Evolutionary conservation across 1,139 yeast species (phyloP), one percentile per base, ranked within the genome.

Genomic region (Candida gigantensis): DNA sequence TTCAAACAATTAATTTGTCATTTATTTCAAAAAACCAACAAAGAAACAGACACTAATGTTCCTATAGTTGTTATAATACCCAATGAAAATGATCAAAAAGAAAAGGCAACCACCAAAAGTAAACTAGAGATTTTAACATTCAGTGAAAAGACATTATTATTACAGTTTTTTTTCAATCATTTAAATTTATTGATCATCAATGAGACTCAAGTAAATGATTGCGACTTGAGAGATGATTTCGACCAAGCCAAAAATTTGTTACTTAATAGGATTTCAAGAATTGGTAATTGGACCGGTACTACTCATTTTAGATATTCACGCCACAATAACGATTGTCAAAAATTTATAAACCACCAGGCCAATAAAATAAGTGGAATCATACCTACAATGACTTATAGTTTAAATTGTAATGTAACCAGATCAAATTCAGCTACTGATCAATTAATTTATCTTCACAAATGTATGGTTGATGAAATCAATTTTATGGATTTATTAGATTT

Each of bases 251-350:
- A 52, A 15, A 32, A 38, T 6, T 47, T 62, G 34, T 55, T 66
- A n/a, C 47, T 47, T 39, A 45, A 71, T 47, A 55, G 84, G 44
- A 62, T 77, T 27, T 47, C 67, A 5, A 56, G 84, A 43, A 72
- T 79, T 42, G 72, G 74, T 48, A 65, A 77, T 3, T 79, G 84
- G 84, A 71, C 78, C 0, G 84, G 83, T 2, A 68, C 76, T 19
- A 66, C 32, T 7, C 34, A 30, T 18, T 30, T 30, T 17, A 30
- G 24, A 15, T 30, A 24, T 24, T n/a, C 4, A 8, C 26, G 26
- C 6, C 26, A 24, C 11, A 12, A 12, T 11, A 18, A 17, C 11
- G 28, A 30, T 18, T 30, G 34, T 24, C 18, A n/a, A 20, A 9
- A 18, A 15, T 29, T n/a, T n/a, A n/a, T 14, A 25, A 38, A 16